A percentile compares a stretch with the other conserved stretches of the same genome.
Evolutionary conservation across 164 flowering plant species (phyloP).

Genomic region (Chimonanthus salicifolius): DNA sequence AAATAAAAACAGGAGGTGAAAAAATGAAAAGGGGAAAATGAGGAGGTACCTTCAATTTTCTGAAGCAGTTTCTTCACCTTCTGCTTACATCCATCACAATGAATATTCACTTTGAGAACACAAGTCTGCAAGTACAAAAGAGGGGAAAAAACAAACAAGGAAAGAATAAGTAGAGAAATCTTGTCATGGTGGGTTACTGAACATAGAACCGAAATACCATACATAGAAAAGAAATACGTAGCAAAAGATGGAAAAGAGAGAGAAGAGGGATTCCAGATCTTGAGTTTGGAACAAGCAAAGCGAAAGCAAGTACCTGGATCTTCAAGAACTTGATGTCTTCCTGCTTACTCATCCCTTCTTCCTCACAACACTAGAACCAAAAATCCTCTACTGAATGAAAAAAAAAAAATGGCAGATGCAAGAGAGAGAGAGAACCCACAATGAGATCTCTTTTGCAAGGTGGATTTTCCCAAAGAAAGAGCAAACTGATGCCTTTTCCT

Average conservation of each 20-base stretch:
- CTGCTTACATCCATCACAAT: constrained; percentile 80
- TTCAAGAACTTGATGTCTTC: constrained; percentile 65
- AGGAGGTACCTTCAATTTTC: constrained; percentile 67
- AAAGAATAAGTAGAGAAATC: not conserved
- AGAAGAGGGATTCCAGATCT: not conserved
- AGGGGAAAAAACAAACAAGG: constrained; percentile 1
- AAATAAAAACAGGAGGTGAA: not conserved
- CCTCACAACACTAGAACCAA: not conserved
- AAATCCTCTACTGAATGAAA: not conserved
- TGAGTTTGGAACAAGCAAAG: not conserved
- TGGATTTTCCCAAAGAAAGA: not conserved
- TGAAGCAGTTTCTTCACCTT: constrained; percentile 81
- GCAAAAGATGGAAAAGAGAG: not conserved
- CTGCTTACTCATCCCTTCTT: constrained; percentile 57
- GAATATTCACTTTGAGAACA: constrained; percentile 76
- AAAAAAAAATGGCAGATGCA: not conserved
- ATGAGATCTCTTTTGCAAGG: not conserved
- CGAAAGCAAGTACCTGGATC: constrained; percentile 51
- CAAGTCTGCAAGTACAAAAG: constrained; percentile 30
- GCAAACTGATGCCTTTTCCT: not conserved
- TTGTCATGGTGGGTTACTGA: not conserved
- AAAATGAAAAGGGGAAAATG: not conserved
- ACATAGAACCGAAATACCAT: not conserved
- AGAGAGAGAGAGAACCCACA: not conserved
- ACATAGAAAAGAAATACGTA: too few species aligned